Evolutionary conservation across 345 rosid genomes (phyloP), one percentile per base, ranked within the genome.

Genomic region (Brassica juncea): DNA sequence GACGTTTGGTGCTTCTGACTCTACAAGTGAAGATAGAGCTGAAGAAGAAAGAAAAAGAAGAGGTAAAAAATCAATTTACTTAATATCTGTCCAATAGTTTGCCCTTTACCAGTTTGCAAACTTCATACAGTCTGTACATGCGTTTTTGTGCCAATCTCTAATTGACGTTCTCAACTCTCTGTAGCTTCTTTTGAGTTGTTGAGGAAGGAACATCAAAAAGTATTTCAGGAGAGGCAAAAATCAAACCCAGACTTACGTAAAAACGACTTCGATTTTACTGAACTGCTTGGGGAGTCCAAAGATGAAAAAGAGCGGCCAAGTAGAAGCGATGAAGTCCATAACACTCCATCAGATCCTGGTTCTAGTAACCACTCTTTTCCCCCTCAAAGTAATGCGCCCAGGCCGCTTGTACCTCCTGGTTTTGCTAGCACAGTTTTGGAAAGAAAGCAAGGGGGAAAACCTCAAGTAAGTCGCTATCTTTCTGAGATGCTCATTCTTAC

Each of bases 371-470:
- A 84, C 68, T 69, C 84, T 76, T 35, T 83, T 30, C 79, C 85
- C 63, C 55, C 83, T 19, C 91, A 86, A 82, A 82, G 82, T 68
- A 85, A 83, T 77, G 91, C 89, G 71, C 82, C 93, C 68, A 87
- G 97, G 81, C 99, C 99, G 72, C 97, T 89, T 83, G 99, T 95
- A 75, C 99, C 99, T 49, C 99, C 99, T 5, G 98, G 99, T 64
- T 95, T 95, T 85, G 73, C 89, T 5, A 81, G 84, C 76, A 30
- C 87, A 65, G 5, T 71, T 72, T 77, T 78, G 66, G 97, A 87
- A 72, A 86, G 79, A 79, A 87, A 81, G 76, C 59, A 70, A 69
- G 93, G 89, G 74, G 80, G 84, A 62, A 86, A 88, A 82, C 71
- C 87, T 75, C 80, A 79, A 6, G 73, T 66, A 77, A 85, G 84